These are phyloP conservation scores for Lindgomyces ingoldianus DNA, from an alignment of 495 filamentous ascomycete genomes.

Conservation along the genomic window DNA sequence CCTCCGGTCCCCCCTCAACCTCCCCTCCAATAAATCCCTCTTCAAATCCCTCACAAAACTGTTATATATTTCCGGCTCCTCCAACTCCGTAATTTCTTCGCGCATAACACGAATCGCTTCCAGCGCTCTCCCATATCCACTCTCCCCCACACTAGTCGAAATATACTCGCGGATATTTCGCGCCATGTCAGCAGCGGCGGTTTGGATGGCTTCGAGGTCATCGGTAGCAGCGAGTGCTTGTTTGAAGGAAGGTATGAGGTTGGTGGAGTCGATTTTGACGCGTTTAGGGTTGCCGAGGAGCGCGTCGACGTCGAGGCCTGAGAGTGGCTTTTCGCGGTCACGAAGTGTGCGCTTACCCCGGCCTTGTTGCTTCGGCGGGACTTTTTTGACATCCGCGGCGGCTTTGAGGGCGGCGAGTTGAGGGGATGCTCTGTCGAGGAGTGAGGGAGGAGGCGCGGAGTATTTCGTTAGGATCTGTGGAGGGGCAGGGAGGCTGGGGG, in stretches of 20 bases:
- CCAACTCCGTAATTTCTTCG: slow-evolving; percentile 72
- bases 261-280: slow-evolving; percentile 68
- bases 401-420: slow-evolving; percentile 63
- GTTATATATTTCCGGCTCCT: slow-evolving; percentile 78
- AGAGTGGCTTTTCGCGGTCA: slow-evolving; percentile 78
- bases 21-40: slow-evolving; percentile 64
- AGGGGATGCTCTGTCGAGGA: slow-evolving; percentile 58
- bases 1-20: slow-evolving; percentile 76
- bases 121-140: slow-evolving; percentile 69
- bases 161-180: slow-evolving; percentile 69
- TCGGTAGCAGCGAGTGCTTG: slow-evolving; percentile 68
- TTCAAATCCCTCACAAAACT: slow-evolving; percentile 71
- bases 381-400: slow-evolving; percentile 84
- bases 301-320: slow-evolving; percentile 81
- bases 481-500: slow-evolving; percentile 65
- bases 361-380: slow-evolving; percentile 75
- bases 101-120: slow-evolving; percentile 78
- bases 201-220: slow-evolving; percentile 61
- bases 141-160: slow-evolving; percentile 70
- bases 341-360: slow-evolving; percentile 69
- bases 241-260: slow-evolving; percentile 91
- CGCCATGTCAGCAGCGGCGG: slow-evolving; percentile 73
- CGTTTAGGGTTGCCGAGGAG: slow-evolving; percentile 63
- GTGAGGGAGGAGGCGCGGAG: slow-evolving; percentile 68
- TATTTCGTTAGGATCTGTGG: slow-evolving; percentile 71